These are phyloP conservation scores for Physcomitrium patens DNA, from an alignment of 225 moss, liverwort and hornwort genomes.

Conservation along the genomic window DNA sequence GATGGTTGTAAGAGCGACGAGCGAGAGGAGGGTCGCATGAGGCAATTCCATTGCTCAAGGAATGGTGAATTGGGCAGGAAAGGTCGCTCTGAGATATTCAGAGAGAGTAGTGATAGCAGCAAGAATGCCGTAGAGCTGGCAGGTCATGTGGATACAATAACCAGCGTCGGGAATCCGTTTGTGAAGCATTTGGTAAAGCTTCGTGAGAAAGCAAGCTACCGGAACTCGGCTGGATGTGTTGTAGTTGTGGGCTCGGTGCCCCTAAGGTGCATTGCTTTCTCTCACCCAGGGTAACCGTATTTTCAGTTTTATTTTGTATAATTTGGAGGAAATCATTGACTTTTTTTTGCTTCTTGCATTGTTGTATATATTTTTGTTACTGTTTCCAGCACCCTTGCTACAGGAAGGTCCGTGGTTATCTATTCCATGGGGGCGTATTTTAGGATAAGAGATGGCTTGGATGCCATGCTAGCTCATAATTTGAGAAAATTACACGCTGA, in stretches of 20 bases:
- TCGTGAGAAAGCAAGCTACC: slow-evolving; percentile 67
- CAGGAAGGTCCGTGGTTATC: too few species aligned
- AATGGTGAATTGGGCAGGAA: slow-evolving; percentile 15
- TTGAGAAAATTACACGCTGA: background rate
- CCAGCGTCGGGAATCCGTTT: slow-evolving; percentile 75
- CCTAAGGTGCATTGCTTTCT: slow-evolving; percentile 46
- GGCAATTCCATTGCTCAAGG: slow-evolving; percentile 17
- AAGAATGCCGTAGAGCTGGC: slow-evolving; percentile 40
- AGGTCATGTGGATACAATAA: slow-evolving; percentile 51
- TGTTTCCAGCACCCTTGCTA: too few species aligned
- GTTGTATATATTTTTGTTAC: too few species aligned
- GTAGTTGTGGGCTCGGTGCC: slow-evolving; percentile 81
- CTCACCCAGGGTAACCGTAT: background rate
- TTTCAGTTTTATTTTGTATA: too few species aligned
- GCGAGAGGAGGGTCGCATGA: slow-evolving; percentile 12
- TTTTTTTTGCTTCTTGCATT: too few species aligned
- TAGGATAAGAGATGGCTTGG: slow-evolving; percentile 17
- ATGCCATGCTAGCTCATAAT: background rate
- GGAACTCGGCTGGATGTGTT: slow-evolving; percentile 62
- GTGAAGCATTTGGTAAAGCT: slow-evolving; percentile 90
- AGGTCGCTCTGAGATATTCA: background rate
- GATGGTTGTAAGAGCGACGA: slow-evolving; percentile 17
- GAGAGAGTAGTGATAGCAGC: slow-evolving; percentile 10
- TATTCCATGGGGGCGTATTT: background rate
- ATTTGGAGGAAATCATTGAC: too few species aligned